phyloP scores from a whole-genome alignment of 139 green algal genomes.

The Diplosphaera chodatii region DNA sequence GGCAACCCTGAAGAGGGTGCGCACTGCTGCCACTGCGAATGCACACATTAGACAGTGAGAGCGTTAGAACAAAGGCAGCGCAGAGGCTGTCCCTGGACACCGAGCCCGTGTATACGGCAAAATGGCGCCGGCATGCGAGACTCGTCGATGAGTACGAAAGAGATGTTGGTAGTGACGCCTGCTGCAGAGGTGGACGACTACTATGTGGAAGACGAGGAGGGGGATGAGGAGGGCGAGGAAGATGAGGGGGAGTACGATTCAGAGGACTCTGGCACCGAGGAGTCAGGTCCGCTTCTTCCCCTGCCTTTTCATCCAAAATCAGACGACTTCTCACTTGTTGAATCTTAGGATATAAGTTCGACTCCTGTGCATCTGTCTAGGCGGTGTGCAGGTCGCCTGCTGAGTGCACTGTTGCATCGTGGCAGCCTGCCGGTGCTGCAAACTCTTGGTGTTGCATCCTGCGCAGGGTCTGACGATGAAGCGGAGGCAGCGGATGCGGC shows the following conservation, averaged over 20 bases:
- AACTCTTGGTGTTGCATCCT: too few species aligned
- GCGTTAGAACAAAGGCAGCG: too few species aligned
- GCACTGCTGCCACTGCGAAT: neutral
- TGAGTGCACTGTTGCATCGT: too few species aligned
- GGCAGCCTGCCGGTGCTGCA: too few species aligned
- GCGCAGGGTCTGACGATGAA: neutral
- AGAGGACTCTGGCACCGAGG: slow-evolving; percentile 44
- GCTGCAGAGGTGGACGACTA: slow-evolving; percentile 7
- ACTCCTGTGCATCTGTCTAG: too few species aligned
- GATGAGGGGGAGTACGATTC: slow-evolving; percentile 32
- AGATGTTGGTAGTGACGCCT: too few species aligned
- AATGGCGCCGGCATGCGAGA: neutral
- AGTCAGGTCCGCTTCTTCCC: slow-evolving; percentile 5
- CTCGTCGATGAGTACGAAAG: slow-evolving; percentile 4
- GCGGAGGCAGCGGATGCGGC: too few species aligned
- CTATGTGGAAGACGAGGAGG: slow-evolving; percentile 10
- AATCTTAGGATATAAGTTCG: too few species aligned
- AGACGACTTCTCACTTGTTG: too few species aligned
- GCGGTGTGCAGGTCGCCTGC: too few species aligned
- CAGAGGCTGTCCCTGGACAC: too few species aligned
- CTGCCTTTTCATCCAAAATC: too few species aligned
- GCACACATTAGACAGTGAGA: slow-evolving; percentile 4
- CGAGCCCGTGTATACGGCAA: neutral
- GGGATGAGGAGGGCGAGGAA: slow-evolving; percentile 28
- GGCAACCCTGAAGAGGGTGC: neutral